Base-by-base conservation (phyloP, 148 eudicot species). In the Polygonum maritimum region DNA sequence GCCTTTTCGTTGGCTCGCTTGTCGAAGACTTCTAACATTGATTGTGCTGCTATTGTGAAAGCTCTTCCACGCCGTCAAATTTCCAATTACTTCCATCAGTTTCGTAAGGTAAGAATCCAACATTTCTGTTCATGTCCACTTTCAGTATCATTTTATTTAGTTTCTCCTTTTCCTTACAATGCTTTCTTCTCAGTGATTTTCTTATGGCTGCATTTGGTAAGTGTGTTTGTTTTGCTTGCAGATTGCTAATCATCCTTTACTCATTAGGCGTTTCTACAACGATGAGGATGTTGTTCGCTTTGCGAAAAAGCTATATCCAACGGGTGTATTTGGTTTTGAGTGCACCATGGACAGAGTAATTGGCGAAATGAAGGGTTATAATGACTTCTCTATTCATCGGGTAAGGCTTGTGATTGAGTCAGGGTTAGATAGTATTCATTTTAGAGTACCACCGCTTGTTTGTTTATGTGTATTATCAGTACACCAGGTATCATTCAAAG, bases 241-340 rank as follows among this genome's bases (percentile, higher is more conserved):
- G 98, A 94, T 94, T 81, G 98, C 98, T 70, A 94, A 94, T 85
- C 98, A 94, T 82, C 97, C 97, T 48, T 84, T 94, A 81, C 86
- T 94, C 75, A 88, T 94, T 84, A 90, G 98, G 79, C 97, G 97
- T 44, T 83, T 88, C 44, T 92, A 92, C 87, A 81, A 77, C 41
- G 90, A 94, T 70, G 85, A 73, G 51, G 97, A 94, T 81, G 83
- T 92, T 85, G 80, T 86, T 81, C 90, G 96, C 58, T 82, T 89
- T 77, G 92, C 97, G 65, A 88, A 85, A 80, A 86, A 86, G 83
- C 74, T 94, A 80, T 88, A 90, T 52, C 98, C 93, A 26, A 85
- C 48, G 84, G 98, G 98, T 70, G 96, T 89, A 54, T 94, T 94
- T 90, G 98, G 98, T 80, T 83, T 78, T 77, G 98, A 94, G 75